A percentile compares a stretch with the other conserved stretches of the same genome.
phyloP scores from a whole-genome alignment of 495 filamentous ascomycete genomes.

The Hamigera avellanea region DNA sequence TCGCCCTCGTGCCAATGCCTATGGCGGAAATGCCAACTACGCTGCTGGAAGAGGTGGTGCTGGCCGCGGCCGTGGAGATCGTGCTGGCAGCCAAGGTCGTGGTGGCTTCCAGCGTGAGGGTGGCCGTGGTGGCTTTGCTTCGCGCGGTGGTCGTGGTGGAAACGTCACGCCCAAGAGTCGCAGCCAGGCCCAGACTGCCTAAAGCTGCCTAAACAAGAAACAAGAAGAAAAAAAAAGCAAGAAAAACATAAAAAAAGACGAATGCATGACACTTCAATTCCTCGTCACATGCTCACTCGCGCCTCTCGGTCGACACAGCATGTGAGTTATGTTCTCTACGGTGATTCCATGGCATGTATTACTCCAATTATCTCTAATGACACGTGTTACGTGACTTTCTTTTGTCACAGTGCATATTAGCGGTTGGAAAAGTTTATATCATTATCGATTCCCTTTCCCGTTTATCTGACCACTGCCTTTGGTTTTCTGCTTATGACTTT shows the following conservation, averaged over 20 bases:
- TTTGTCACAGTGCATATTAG: slow-evolving; percentile 37
- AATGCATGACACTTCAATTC: not conserved
- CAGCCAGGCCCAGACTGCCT: slow-evolving; percentile 39
- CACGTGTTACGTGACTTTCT: slow-evolving; percentile 35
- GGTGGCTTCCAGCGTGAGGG: slow-evolving; percentile 56
- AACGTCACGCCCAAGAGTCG: slow-evolving; percentile 36
- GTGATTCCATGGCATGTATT: slow-evolving; percentile 29
- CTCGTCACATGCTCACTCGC: not conserved
- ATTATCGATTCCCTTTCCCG: slow-evolving; percentile 20
- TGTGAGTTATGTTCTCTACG: slow-evolving; percentile 7
- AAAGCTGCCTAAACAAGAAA: slow-evolving; percentile 11
- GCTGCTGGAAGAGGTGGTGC: slow-evolving; percentile 43
- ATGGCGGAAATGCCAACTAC: slow-evolving; percentile 48
- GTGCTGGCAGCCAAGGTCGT: slow-evolving; percentile 52
- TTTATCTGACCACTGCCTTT: slow-evolving; percentile 1
- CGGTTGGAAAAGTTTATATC: slow-evolving; percentile 36
- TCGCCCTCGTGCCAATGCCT: slow-evolving; percentile 58
- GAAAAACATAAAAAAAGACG: slow-evolving; percentile 3
- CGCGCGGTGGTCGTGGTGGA: slow-evolving; percentile 43
- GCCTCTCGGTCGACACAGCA: slow-evolving; percentile 8
- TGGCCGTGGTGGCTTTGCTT: slow-evolving; percentile 42
- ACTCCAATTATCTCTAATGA: slow-evolving; percentile 31
- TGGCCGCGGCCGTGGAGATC: slow-evolving; percentile 58
- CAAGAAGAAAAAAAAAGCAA: not conserved
- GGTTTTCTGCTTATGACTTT: slow-evolving; percentile 9